Conservation (phyloP, 225 moss, liverwort and hornwort species). For the Physcomitrium patens region DNA sequence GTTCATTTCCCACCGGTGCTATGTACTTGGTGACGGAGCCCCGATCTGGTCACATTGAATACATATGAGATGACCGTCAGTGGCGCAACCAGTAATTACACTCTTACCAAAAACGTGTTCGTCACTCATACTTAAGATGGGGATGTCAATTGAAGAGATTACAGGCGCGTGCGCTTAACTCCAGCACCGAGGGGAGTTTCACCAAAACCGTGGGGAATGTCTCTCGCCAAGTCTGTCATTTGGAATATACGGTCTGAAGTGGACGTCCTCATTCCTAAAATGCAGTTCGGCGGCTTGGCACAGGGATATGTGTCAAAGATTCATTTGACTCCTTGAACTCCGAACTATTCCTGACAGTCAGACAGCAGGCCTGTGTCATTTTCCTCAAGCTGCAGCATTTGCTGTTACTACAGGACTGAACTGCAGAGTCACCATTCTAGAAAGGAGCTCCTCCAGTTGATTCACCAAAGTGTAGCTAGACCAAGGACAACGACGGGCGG, state of each 20-base stretch:
- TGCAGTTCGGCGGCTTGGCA: constrained; percentile 40
- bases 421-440: background rate
- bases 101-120: too few relatives aligned
- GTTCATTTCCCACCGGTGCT: too few relatives aligned
- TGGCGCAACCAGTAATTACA: too few relatives aligned
- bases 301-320: background rate
- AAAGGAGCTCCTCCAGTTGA: constrained; percentile 12
- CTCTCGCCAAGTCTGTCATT: constrained; percentile 45
- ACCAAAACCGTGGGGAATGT: constrained; percentile 34
- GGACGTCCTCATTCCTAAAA: constrained; percentile 54
- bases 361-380: constrained; percentile 9
- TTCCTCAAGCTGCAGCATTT: background rate
- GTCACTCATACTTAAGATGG: background rate
- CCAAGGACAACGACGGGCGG: constrained; percentile 33
- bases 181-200: constrained; percentile 31
- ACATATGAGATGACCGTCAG: too few relatives aligned
- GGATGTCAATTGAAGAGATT: constrained; percentile 17
- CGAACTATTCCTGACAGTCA: background rate
- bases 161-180: constrained; percentile 54
- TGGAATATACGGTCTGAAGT: constrained; percentile 40
- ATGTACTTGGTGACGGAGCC: too few relatives aligned
- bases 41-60: too few relatives aligned
- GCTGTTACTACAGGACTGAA: background rate
- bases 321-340: constrained; percentile 28
- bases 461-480: constrained; percentile 31